Evolutionary conservation across 2,329 filamentous ascomycete genomes (phyloP).

Genomic region (Aureobasidium sp.): DNA sequence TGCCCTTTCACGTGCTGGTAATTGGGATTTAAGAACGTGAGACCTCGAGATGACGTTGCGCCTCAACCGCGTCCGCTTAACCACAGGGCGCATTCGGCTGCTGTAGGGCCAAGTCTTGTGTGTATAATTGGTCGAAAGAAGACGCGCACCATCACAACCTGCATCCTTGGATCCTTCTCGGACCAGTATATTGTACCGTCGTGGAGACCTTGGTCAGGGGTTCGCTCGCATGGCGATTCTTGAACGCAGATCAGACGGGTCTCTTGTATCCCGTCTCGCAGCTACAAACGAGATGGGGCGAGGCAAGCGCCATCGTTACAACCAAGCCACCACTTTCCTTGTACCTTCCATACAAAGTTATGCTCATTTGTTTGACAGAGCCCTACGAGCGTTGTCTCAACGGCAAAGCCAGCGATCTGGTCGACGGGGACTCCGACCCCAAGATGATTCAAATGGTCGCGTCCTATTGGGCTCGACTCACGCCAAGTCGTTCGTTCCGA

Average conservation of each 20-base stretch:
- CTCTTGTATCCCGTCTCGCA: background rate
- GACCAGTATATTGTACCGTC: background rate
- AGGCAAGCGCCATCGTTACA: background rate
- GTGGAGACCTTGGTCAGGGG: background rate
- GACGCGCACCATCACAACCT: background rate
- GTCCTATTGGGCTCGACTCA: background rate
- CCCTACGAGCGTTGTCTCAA: background rate
- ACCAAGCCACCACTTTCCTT: background rate
- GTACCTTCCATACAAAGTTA: no score
- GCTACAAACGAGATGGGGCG: background rate
- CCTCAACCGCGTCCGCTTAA: background rate
- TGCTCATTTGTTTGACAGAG: background rate
- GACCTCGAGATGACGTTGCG: background rate
- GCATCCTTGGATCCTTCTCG: background rate
- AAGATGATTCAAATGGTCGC: background rate
- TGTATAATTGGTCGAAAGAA: background rate
- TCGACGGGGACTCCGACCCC: background rate
- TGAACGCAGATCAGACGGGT: background rate
- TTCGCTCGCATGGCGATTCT: background rate
- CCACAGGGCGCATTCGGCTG: no score
- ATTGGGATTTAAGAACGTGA: background rate
- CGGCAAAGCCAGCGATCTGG: background rate
- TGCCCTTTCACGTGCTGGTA: background rate
- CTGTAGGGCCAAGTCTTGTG: background rate
- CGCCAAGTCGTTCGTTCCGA: background rate